Base-by-base conservation (phyloP, 2,329 filamentous ascomycete genomes). In the Botrytis medusae region DNA sequence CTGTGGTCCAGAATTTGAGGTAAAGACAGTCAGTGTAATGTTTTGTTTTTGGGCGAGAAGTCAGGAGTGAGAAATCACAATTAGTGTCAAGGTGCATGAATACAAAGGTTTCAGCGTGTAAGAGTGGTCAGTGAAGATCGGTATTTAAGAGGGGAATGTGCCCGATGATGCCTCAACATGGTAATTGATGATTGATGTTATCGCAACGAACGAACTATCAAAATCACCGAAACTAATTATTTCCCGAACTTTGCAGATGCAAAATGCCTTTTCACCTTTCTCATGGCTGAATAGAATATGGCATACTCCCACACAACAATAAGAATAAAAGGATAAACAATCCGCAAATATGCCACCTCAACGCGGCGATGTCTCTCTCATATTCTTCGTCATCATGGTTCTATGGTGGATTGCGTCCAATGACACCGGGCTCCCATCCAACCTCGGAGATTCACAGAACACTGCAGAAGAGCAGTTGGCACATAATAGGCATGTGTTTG, bases 401-500 rank as follows among this genome's bases (percentile, higher is more conserved):
- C 77, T 81, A 59, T 79, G 81, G 77, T 81, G 79, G 73, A 74
- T 81, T 42, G 79, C 77, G 46, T 78, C 78, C 63, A 77, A 78
- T 22, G 77, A 79, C 34, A 75, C 77, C 71, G 75, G 76, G 32
- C 74, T 77, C 12, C 74, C 77, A 22, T 80, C 84, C 0, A 82
- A 82, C n/a, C 82, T 86, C 69, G 82, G 85, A 59, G 81, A 78
- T 62, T 83, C 80, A 69, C 85, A 85, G 25, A 82, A 83, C 42
- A 79, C 85, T 46, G 81, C 83, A 40, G 81, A 82, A 59, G 82
- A 85, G 71, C 86, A 87, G 18, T 82, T 90, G 25, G 81, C 81
- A n/a, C 84, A 85, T 57, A 87, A 89, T 75, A 84, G 85, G 60
- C 81, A 85, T 73, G 85, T 87, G 2, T 86, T 88, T 74, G 80